A percentile compares a stretch with the other conserved stretches of the same genome.
Evolutionary conservation across 176 grass and related monocot species (phyloP).

Genomic region (Bothriochloa decipiens): DNA sequence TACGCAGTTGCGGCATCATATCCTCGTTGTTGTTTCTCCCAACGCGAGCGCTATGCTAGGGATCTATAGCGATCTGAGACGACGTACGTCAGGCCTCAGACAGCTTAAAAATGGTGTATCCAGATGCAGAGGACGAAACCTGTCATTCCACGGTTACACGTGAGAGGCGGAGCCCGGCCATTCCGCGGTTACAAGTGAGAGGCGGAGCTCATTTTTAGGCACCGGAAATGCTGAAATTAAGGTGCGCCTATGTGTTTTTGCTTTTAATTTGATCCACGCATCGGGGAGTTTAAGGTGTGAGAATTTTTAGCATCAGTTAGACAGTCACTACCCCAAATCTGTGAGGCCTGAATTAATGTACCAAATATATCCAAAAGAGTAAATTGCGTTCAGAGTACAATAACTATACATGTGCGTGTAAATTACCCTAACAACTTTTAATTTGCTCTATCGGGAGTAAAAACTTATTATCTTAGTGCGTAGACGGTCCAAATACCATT

Average conservation of each 20-base stretch:
- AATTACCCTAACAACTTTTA: no score
- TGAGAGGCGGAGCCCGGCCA: background rate
- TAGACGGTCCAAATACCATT: no score
- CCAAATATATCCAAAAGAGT: no score
- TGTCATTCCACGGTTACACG: background rate
- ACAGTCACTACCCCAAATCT: no score
- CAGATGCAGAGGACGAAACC: background rate
- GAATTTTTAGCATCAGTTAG: no score
- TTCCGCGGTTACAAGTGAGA: background rate
- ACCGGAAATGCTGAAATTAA: background rate
- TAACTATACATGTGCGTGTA: no score
- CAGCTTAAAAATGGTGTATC: background rate
- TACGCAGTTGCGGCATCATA: slow-evolving; percentile 10
- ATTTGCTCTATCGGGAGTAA: no score
- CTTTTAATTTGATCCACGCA: background rate
- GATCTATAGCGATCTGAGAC: background rate
- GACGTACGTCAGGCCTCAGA: background rate
- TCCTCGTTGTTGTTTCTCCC: background rate
- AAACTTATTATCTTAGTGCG: no score
- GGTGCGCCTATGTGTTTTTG: background rate
- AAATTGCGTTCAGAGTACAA: no score
- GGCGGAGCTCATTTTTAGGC: slow-evolving; percentile 1
- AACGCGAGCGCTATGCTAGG: no score
- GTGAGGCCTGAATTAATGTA: no score
- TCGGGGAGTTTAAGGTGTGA: no score